These are phyloP conservation scores for Scolecobasidium constrictum DNA, from an alignment of 2,329 filamentous ascomycete genomes.

Conservation along the genomic window DNA sequence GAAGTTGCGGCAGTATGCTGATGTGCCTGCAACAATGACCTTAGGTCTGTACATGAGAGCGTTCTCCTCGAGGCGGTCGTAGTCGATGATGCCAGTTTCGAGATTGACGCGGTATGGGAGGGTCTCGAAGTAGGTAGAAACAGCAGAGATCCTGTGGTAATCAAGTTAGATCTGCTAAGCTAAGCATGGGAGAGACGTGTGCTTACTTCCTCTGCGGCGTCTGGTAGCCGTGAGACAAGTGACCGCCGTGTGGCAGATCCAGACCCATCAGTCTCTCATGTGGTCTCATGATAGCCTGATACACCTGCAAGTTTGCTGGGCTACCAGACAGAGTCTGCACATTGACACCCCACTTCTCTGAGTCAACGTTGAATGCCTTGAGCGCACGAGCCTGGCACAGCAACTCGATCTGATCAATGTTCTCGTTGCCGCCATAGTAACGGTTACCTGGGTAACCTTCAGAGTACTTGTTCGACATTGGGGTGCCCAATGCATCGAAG, in stretches of 20 bases:
- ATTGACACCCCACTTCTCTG: constrained; percentile 91
- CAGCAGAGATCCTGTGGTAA: constrained; percentile 71
- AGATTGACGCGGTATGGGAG: constrained; percentile 89
- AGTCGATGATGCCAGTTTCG: constrained; percentile 87
- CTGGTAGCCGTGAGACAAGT: constrained; percentile 96
- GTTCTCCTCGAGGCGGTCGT: constrained; percentile 78
- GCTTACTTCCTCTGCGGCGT: constrained; percentile 80
- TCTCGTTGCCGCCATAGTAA: constrained; percentile 95
- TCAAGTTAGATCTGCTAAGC: constrained; percentile 37
- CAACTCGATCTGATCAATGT: constrained; percentile 82
- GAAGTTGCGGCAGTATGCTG: constrained; percentile 90
- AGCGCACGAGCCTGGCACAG: constrained; percentile 85
- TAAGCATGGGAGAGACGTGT: background rate
- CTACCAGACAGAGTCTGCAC: constrained; percentile 79
- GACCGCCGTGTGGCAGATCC: constrained; percentile 86
- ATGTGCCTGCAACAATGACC: constrained; percentile 88
- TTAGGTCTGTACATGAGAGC: constrained; percentile 88
- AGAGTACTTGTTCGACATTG: constrained; percentile 82
- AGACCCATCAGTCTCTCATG: constrained; percentile 96
- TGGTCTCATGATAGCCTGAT: constrained; percentile 91
- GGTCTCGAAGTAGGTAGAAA: constrained; percentile 98
- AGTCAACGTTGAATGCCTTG: constrained; percentile 72
- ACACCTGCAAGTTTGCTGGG: constrained; percentile 95
- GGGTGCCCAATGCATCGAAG: constrained; percentile 39
- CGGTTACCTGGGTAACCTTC: constrained; percentile 93